phyloP scores from a whole-genome alignment of 169 alveolate genomes.

The Plasmodium yoelii region DNA sequence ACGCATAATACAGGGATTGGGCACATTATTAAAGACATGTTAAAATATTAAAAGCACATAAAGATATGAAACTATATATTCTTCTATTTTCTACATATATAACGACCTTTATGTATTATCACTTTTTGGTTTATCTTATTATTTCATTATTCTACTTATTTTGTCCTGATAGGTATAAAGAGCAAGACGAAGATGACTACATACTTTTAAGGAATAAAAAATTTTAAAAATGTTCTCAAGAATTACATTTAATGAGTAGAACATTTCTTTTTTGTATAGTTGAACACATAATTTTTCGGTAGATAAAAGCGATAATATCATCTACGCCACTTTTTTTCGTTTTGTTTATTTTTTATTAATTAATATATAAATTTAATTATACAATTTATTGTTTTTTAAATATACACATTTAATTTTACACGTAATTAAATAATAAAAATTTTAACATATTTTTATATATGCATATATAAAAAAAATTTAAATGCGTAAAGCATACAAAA shows the following conservation, averaged over 20 bases:
- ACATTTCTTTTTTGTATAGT: neutral
- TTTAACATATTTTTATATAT: neutral
- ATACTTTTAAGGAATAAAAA: constrained; percentile 12
- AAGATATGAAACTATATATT: too few relatives aligned
- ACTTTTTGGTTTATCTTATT: neutral
- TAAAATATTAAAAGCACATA: neutral
- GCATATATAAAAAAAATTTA: constrained; percentile 11
- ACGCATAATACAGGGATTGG: neutral
- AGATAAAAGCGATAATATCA: too few relatives aligned
- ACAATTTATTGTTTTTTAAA: constrained; percentile 3
- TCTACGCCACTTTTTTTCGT: neutral
- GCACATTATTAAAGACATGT: constrained; percentile 27
- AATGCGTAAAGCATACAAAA: constrained; percentile 3
- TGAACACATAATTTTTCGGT: too few relatives aligned
- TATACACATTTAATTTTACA: constrained; percentile 43
- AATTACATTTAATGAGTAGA: neutral
- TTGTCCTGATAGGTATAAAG: constrained; percentile 26
- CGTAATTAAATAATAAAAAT: neutral
- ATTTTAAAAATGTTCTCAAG: neutral
- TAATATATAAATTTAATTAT: constrained; percentile 24
- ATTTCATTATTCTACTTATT: too few relatives aligned
- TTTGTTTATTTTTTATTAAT: constrained; percentile 35
- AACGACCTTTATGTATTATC: too few relatives aligned
- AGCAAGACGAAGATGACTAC: constrained; percentile 30
- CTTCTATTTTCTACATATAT: too few relatives aligned